These are phyloP conservation scores for Aspergillus brasiliensis DNA, from an alignment of 2,329 filamentous ascomycete species.

Conservation along the genomic window DNA sequence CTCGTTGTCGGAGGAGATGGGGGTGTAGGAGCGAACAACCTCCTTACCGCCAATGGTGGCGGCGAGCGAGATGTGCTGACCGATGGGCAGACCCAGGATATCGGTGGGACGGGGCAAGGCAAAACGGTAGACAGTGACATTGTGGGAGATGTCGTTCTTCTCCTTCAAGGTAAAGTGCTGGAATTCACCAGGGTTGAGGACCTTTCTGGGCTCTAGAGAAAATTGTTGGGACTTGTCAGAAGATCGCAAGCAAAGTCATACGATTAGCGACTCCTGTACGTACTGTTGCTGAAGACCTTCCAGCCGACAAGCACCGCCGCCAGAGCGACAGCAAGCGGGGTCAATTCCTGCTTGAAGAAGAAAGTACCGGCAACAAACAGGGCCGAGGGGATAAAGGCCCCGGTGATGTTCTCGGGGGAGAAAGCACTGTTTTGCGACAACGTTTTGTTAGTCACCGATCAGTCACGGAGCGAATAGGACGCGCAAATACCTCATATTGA, in stretches of 20 bases:
- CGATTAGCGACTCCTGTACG: slow-evolving; percentile 39
- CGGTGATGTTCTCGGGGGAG: slow-evolving; percentile 65
- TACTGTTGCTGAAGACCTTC: slow-evolving; percentile 72
- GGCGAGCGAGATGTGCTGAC: slow-evolving; percentile 96
- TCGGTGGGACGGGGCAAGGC: slow-evolving; percentile 73
- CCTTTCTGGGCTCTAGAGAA: slow-evolving; percentile 68
- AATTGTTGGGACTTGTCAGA: slow-evolving; percentile 3
- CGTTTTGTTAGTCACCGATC: slow-evolving; percentile 2
- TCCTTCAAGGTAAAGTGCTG: slow-evolving; percentile 91
- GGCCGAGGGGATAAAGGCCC: slow-evolving; percentile 80
- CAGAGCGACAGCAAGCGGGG: slow-evolving; percentile 68
- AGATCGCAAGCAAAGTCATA: slow-evolving; percentile 15
- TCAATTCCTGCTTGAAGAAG: slow-evolving; percentile 77
- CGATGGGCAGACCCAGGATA: slow-evolving; percentile 94
- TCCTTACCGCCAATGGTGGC: slow-evolving; percentile 83
- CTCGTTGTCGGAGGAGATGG: slow-evolving; percentile 85
- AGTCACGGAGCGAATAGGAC: neutral
- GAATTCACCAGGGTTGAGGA: slow-evolving; percentile 84
- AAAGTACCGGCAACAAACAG: slow-evolving; percentile 74
- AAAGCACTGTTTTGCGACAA: slow-evolving; percentile 29
- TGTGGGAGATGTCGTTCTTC: slow-evolving; percentile 95
- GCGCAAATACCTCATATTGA: slow-evolving; percentile 33
- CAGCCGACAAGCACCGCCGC: slow-evolving; percentile 67
- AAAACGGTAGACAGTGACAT: slow-evolving; percentile 98
- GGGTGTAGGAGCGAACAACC: slow-evolving; percentile 88